These are phyloP conservation scores for Caloboletus inedulis DNA, from an alignment of 1,284 basidiomycete genomes.

Conservation along the genomic window DNA sequence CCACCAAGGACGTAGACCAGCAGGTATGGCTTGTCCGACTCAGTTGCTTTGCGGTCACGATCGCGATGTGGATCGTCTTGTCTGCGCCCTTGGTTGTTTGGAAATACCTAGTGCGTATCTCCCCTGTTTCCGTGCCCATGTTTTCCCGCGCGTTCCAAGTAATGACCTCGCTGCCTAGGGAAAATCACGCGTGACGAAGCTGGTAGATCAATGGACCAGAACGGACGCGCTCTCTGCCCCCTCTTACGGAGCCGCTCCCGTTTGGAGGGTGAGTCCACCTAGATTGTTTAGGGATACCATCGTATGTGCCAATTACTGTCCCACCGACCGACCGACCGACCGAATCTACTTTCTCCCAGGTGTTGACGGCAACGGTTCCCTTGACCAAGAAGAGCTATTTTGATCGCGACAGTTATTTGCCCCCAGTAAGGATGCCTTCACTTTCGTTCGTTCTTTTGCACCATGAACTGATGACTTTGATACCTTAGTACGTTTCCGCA, in stretches of 20 bases:
- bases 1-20: conserved; percentile 8
- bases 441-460: not conserved
- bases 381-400: conserved; percentile 36
- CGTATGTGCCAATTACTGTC: conserved; percentile 32
- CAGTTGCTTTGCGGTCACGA: conserved; percentile 37
- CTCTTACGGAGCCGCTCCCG: conserved; percentile 35
- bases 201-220: conserved; percentile 43
- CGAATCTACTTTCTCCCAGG: conserved; percentile 27
- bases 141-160: not conserved
- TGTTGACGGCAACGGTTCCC: conserved; percentile 43
- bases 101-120: conserved; percentile 44
- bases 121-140: not conserved
- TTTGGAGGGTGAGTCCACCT: conserved; percentile 45
- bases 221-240: conserved; percentile 37
- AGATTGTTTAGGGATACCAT: conserved; percentile 39
- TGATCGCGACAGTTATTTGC: conserved; percentile 44
- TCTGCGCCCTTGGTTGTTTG: conserved; percentile 45
- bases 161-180: conserved; percentile 35
- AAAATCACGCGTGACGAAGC: conserved; percentile 37
- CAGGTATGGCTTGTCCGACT: conserved; percentile 38
- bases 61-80: conserved; percentile 42
- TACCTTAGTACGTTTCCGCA: conserved; percentile 22
- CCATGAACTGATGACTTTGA: conserved; percentile 3
- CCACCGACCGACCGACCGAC: not conserved
- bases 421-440: conserved; percentile 35